Percentiles rank a stretch among this genome's conserved stretches.
phyloP scores from a whole-genome alignment of 352 stramenopile genomes.

The Stephanocyclus meneghinianus region DNA sequence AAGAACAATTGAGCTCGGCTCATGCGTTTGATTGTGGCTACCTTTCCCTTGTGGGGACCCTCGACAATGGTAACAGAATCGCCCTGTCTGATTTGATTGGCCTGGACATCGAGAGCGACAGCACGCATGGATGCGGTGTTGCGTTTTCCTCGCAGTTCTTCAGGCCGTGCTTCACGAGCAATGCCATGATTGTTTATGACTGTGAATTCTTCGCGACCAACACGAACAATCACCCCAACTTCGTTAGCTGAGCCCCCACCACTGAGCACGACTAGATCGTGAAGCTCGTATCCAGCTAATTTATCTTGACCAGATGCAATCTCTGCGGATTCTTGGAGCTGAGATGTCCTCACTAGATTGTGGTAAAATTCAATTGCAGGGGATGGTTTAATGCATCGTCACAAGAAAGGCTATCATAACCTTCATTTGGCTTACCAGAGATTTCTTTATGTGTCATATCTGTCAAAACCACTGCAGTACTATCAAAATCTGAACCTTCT shows the following conservation, averaged over 20 bases:
- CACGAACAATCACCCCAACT: conserved; percentile 83
- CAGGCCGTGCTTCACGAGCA: conserved; percentile 73
- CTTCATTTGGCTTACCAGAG: conserved; percentile 46
- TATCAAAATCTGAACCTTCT: conserved; percentile 62
- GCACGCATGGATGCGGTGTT: conserved; percentile 77
- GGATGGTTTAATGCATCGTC: background rate
- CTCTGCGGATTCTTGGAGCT: conserved; percentile 81
- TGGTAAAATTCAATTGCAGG: conserved; percentile 1
- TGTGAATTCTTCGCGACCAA: conserved; percentile 83
- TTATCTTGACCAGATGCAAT: conserved; percentile 81
- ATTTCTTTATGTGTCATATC: conserved; percentile 85
- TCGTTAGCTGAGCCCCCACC: conserved; percentile 82
- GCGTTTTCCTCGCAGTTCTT: conserved; percentile 82
- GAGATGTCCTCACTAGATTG: conserved; percentile 72
- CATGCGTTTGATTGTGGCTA: conserved; percentile 84
- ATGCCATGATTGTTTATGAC: conserved; percentile 85
- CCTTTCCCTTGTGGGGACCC: conserved; percentile 82
- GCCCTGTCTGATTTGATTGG: conserved; percentile 81
- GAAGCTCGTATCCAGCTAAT: conserved; percentile 82
- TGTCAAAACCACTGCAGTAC: conserved; percentile 82
- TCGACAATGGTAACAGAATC: conserved; percentile 82
- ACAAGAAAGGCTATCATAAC: background rate
- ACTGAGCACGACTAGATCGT: conserved; percentile 84
- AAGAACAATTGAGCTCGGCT: conserved; percentile 83
- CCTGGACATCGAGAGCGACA: conserved; percentile 81